Base-by-base conservation (phyloP, 805 yeast genomes). In the Candida silvicultrix region DNA sequence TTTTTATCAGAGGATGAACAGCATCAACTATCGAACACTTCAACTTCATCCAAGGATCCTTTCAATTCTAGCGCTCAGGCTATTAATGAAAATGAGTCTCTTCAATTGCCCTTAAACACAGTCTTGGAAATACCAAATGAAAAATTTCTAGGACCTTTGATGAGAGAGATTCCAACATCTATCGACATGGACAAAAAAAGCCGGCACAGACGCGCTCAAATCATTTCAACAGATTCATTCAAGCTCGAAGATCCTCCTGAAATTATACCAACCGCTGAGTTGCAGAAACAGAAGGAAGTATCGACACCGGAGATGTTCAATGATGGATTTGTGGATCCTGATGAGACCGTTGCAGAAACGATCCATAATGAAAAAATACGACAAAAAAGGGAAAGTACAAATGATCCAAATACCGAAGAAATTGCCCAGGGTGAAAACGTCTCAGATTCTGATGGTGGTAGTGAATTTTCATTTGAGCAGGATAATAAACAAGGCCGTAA, bases 401-500 rank as follows among this genome's bases (percentile, higher is more conserved):
- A 45, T 42, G 12, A 49, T 42, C 14, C 36, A 32, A 32, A 16
- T 16, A n/a, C 19, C 14, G 5, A 31, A 31, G 18, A 15, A 7
- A 31, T 15, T 31, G 18, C 20, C 10, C 49, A 49, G n/a, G 25
- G 15, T 3, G 44, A 38, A 4, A 25, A 46, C 15, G 48, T 46
- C 12, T 45, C 44, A 28, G 56, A 47, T n/a, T 63, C 67, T 2
- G 51, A 50, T 8, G 18, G 18, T 12, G 23, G 2, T 6, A 62
- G 67, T 42, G 59, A 67, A 45, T 80, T 78, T 51, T 78, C 83
- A 1, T 80, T 80, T 51, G 79, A 75, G 41, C 66, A 67, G 38
- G 71, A 68, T 16, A 63, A 60, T 1, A 52, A 62, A 8, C 69
- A 74, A n/a, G 79, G 78, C 3, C 65, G 84, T 49, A 76, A 77